Evolutionary conservation across 2,329 filamentous ascomycete species (phyloP).

Genomic region (Fusarium verrucosum): DNA sequence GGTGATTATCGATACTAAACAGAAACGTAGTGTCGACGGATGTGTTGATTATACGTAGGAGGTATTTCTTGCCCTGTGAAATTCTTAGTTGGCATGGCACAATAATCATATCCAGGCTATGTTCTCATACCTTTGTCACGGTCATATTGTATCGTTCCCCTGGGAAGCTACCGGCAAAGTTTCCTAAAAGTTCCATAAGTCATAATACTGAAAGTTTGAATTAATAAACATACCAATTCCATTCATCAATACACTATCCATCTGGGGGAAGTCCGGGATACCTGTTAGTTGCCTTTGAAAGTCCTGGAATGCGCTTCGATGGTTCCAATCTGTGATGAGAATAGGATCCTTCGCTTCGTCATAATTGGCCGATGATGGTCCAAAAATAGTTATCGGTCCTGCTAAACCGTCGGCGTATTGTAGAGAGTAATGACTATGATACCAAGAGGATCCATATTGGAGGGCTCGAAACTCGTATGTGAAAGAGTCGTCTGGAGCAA

Average conservation of each 20-base stretch:
- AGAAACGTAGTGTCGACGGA: background rate
- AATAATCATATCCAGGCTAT: background rate
- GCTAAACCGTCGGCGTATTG: slow-evolving; percentile 32
- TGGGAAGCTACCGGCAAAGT: slow-evolving; percentile 8
- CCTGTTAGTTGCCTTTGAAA: slow-evolving; percentile 1
- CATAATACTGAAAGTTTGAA: too few relatives aligned
- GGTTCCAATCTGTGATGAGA: slow-evolving; percentile 10
- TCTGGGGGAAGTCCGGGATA: background rate
- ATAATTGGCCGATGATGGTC: slow-evolving; percentile 8
- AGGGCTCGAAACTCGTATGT: slow-evolving; percentile 24
- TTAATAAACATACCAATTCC: background rate
- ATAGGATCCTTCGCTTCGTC: slow-evolving; percentile 4
- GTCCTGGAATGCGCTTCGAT: slow-evolving; percentile 9
- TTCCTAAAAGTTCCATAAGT: background rate
- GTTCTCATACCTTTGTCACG: background rate
- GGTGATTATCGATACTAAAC: background rate
- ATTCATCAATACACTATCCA: slow-evolving; percentile 16
- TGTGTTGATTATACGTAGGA: slow-evolving; percentile 1
- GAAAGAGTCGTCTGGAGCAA: background rate
- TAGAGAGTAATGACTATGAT: slow-evolving; percentile 33
- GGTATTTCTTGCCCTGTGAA: background rate
- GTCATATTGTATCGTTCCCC: slow-evolving; percentile 9
- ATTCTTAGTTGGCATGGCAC: too few relatives aligned
- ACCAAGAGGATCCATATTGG: slow-evolving; percentile 32
- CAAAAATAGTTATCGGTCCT: slow-evolving; percentile 27